These are phyloP conservation scores for Phialophora verrucosa DNA, from an alignment of 2,329 filamentous ascomycete genomes.

Conservation along the genomic window DNA sequence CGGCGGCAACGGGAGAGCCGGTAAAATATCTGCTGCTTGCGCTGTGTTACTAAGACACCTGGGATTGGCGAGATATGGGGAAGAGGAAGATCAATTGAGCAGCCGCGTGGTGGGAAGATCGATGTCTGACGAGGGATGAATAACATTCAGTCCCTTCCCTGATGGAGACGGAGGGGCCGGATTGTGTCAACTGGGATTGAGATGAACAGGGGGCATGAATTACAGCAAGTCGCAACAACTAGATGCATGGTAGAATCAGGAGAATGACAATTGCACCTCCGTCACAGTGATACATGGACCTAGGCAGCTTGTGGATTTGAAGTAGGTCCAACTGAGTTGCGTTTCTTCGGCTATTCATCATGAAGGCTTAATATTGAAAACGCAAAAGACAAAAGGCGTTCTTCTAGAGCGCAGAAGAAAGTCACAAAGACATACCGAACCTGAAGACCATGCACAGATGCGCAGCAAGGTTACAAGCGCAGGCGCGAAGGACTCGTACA, in stretches of 20 bases:
- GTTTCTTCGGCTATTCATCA: not conserved
- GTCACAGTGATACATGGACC: not conserved
- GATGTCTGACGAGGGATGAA: conserved; percentile 9
- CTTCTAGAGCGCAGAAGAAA: conserved; percentile 13
- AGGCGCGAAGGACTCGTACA: conserved; percentile 1
- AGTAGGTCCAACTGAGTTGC: not conserved
- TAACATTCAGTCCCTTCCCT: conserved; percentile 6
- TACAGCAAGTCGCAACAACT: not conserved
- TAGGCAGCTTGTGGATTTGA: not conserved
- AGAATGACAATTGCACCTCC: not conserved
- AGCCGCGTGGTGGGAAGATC: not conserved
- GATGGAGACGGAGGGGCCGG: conserved; percentile 19
- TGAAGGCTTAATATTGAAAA: not conserved
- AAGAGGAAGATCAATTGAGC: not conserved
- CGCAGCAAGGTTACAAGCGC: conserved; percentile 6
- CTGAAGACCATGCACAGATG: not conserved
- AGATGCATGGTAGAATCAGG: not conserved
- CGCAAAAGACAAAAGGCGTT: not conserved
- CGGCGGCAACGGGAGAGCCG: conserved; percentile 18
- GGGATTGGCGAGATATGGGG: conserved; percentile 18
- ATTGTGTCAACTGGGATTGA: conserved; percentile 16
- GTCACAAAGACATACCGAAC: not conserved
- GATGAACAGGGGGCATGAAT: conserved; percentile 4
- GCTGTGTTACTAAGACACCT: conserved; percentile 9
- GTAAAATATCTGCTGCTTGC: conserved; percentile 10